Conservation (phyloP, 768 basidiomycete species). For the Dioszegia hungarica region DNA sequence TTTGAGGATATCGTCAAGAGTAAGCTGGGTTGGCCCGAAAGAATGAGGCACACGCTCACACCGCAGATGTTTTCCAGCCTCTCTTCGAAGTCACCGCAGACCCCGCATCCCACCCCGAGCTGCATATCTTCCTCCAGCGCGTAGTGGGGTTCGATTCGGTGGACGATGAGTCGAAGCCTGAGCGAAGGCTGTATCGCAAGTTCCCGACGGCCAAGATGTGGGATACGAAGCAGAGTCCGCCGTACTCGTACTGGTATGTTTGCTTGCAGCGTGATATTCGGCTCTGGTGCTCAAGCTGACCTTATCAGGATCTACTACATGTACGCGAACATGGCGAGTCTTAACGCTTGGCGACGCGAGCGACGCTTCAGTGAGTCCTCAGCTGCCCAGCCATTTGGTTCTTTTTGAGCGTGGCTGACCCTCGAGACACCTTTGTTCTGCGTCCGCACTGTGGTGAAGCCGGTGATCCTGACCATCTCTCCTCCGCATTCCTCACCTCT, state of each 20-base stretch:
- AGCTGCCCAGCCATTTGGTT: background rate
- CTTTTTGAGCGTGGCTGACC: conserved; percentile 1
- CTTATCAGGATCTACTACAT: conserved; percentile 85
- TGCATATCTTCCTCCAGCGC: conserved; percentile 90
- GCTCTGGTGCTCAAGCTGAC: background rate
- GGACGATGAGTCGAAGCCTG: conserved; percentile 93
- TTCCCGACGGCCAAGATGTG: conserved; percentile 87
- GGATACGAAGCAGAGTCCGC: conserved; percentile 84
- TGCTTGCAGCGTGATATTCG: background rate
- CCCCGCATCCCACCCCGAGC: conserved; percentile 80
- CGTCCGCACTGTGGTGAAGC: conserved; percentile 97
- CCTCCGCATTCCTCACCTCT: conserved; percentile 89
- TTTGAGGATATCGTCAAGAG: conserved; percentile 89
- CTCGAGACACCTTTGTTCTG: conserved; percentile 85
- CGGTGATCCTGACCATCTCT: conserved; percentile 94
- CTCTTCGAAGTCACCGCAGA: conserved; percentile 94
- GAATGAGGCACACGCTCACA: background rate
- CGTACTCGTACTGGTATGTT: conserved; percentile 87
- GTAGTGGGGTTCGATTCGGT: conserved; percentile 98
- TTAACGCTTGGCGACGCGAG: conserved; percentile 84
- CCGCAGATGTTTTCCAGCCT: conserved; percentile 79
- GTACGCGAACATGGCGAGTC: conserved; percentile 90
- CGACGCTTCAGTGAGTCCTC: conserved; percentile 79
- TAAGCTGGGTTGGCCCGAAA: conserved; percentile 51
- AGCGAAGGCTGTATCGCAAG: conserved; percentile 85